Base-by-base conservation (phyloP, 345 rosid genomes). In the Syzygium oleosum region DNA sequence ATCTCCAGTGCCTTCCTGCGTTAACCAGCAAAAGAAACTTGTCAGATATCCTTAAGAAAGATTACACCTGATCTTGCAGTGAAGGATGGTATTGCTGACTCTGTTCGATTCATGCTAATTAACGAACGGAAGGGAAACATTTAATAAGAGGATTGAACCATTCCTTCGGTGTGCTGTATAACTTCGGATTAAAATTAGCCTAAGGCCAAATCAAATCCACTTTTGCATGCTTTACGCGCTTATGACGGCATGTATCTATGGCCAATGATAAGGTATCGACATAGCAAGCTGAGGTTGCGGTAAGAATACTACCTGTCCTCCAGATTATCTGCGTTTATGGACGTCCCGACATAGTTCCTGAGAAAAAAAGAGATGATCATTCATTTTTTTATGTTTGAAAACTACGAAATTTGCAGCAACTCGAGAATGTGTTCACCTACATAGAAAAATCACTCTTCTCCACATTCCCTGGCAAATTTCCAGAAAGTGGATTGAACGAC, bases 401-500 rank as follows among this genome's bases (percentile, higher is more conserved):
- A 73, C 14, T 11, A 38, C 4, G 49, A 41, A 38, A 38, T 38
- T 73, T 38, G 49, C 4, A 38, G 83, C 83, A 51, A 58, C 12
- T 55, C 12, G 23, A 25, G 54, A 29, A 63, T 46, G 10, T 19
- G 25, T 86, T 38, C 68, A 78, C 94, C 92, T 89, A 94, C 96
- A 91, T 86, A n/a, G 95, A 93, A 85, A 90, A 86, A 84, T 89
- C 89, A 84, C 73, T 84, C 85, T 23, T 91, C 68, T 78, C 89
- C 58, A 86, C 91, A 52, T 90, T 87, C 61, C 27, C 84, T 0
- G 93, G 94, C 78, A 91, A 86, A 65, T 89, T 91, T 87, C 96
- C 96, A 9, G 92, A 91, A 17, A 94, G 92, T 12, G 91, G 91
- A 91, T 93, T 94, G 90, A 92, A 92, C 2, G 96, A 94, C 83